Evolutionary conservation across 352 stramenopile species (phyloP).

Genomic region (Globisporangium irregulare): DNA sequence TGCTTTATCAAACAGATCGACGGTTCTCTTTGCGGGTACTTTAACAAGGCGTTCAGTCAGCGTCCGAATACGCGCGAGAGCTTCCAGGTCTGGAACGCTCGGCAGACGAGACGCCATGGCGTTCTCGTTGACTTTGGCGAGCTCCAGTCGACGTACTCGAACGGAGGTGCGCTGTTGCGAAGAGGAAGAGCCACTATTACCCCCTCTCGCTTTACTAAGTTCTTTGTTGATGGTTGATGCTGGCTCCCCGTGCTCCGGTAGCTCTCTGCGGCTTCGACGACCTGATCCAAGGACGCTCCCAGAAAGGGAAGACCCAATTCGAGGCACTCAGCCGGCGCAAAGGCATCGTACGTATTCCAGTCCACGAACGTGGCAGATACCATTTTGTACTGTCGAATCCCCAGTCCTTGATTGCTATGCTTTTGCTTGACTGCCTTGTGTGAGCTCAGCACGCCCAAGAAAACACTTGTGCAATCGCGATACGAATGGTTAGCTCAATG

Average conservation of each 20-base stretch:
- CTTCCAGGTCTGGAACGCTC: slow-evolving; percentile 51
- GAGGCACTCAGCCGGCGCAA: slow-evolving; percentile 20
- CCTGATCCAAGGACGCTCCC: slow-evolving; percentile 20
- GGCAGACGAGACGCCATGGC: slow-evolving; percentile 36
- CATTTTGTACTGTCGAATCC: background rate
- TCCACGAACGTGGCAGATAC: background rate
- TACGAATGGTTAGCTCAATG: slow-evolving; percentile 24
- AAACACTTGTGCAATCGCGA: slow-evolving; percentile 23
- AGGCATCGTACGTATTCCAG: slow-evolving; percentile 28
- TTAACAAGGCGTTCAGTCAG: slow-evolving; percentile 60
- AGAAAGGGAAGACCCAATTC: background rate
- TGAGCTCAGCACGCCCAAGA: slow-evolving; percentile 34
- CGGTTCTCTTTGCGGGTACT: slow-evolving; percentile 66
- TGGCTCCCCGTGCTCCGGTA: slow-evolving; percentile 11
- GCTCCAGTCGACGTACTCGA: slow-evolving; percentile 51
- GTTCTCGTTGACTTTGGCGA: slow-evolving; percentile 68
- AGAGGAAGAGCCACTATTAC: too few species aligned
- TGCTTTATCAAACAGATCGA: slow-evolving; percentile 36
- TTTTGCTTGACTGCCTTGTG: background rate
- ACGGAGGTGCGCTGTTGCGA: slow-evolving; percentile 27
- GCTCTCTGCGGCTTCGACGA: slow-evolving; percentile 62
- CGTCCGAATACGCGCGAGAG: slow-evolving; percentile 29
- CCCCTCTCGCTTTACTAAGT: too few species aligned
- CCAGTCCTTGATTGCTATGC: background rate
- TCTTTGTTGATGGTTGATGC: background rate